Evolutionary conservation across 208 protist genomes (phyloP), one percentile per base, ranked within the genome.

Genomic region (Crithidia thermophila): DNA sequence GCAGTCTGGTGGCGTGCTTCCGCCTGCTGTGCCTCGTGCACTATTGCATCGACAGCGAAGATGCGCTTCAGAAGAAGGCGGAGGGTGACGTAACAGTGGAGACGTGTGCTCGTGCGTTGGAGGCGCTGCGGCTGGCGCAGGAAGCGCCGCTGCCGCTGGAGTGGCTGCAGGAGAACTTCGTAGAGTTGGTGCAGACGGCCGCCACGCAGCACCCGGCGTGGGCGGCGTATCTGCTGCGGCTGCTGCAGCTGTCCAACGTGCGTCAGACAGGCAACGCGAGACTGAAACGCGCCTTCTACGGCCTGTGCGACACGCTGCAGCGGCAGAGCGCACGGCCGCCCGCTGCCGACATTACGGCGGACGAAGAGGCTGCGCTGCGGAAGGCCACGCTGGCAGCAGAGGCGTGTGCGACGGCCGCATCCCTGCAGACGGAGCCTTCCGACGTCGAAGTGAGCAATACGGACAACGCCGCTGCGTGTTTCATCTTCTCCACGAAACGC

Each of bases 1-100:
- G 82, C 46, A 84, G 73, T 9, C 72, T 84, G 37, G 74, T 94
- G 10, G 21, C 80, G 70, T 92, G 82, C 71, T 94, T 89, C 51
- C 80, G 89, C 11, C 42, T 94, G 39, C 78, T 90, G 31, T 73
- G 69, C 8, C 71, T 91, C 30, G 59, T 79, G 43, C 45, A 67
- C 33, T 77, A 66, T 43, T 68, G 70, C n/a, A 16, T 62, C 21
- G 47, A 47, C 4, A 42, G 20, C 10, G 79, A 78, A 23, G 58
- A 14, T 18, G 34, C 34, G n/a, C n/a, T n/a, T n/a, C n/a, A n/a
- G 49, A 55, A 27, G 58, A 42, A 30, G 2, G 67, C 66, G 31
- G 37, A 66, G 52, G 50, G 71, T 36, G 53, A 60, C 37, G 42
- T 45, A 18, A 30, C 49, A 13, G 66, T 76, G 28, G 39, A 55